phyloP scores from a whole-genome alignment of 2,329 filamentous ascomycete species.

The Aspergillus sp. region DNA sequence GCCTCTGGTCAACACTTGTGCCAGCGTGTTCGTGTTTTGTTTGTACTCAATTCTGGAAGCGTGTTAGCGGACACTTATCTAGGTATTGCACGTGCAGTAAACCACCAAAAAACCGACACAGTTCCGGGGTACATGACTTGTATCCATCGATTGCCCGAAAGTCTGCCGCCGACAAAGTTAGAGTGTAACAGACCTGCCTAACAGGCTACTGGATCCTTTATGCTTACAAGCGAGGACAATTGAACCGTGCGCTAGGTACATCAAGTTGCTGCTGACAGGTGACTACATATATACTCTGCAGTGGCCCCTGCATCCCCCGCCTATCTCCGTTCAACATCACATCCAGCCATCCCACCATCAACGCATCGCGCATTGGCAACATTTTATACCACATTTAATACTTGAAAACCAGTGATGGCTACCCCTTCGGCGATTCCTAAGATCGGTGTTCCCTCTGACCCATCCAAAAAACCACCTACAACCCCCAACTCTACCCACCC shows the following conservation, averaged over 20 bases:
- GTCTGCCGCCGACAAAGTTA: too few species aligned
- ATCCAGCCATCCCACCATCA: not conserved
- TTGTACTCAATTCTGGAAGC: too few species aligned
- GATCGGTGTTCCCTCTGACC: not conserved
- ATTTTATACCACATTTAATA: not conserved
- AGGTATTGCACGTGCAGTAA: too few species aligned
- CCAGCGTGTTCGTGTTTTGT: too few species aligned
- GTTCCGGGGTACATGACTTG: too few species aligned
- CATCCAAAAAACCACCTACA: not conserved
- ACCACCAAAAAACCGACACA: too few species aligned
- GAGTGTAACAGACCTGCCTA: not conserved
- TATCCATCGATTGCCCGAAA: too few species aligned
- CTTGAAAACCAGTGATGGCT: conserved; percentile 9
- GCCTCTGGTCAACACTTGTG: too few species aligned
- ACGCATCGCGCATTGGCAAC: not conserved
- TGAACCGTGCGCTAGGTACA: not conserved
- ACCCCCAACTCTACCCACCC: conserved; percentile 7
- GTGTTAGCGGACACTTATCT: too few species aligned
- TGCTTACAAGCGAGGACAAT: not conserved
- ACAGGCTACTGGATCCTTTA: not conserved
- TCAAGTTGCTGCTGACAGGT: not conserved
- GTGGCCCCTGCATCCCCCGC: not conserved
- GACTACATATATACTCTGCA: not conserved
- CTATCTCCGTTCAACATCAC: not conserved
- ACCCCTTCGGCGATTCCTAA: conserved; percentile 21